Evolutionary conservation across 768 basidiomycete genomes (phyloP).

Genomic region (Hericium rajendrae): DNA sequence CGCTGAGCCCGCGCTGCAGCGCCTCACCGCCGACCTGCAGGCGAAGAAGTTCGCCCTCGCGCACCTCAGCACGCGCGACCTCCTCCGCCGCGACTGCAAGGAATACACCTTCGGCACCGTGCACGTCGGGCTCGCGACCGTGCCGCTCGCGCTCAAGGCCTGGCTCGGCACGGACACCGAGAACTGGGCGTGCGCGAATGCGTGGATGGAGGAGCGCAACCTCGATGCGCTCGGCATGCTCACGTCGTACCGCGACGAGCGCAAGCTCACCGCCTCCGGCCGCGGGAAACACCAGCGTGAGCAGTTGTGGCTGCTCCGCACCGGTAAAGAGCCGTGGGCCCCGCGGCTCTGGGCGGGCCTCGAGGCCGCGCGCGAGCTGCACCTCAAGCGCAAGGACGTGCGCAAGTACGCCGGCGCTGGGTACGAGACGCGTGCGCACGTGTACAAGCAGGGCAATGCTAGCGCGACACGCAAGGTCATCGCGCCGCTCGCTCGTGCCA

Average conservation of each 20-base stretch:
- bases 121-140: conserved; percentile 71
- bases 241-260: conserved; percentile 51
- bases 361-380: conserved; percentile 43
- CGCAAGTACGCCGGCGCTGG: conserved; percentile 20
- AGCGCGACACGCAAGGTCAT: conserved; percentile 10
- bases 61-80: conserved; percentile 59
- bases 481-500: conserved; percentile 4
- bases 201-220: conserved; percentile 57
- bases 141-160: conserved; percentile 56
- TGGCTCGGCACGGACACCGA: conserved; percentile 40
- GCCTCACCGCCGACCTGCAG: conserved; percentile 38
- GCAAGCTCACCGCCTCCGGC: conserved; percentile 32
- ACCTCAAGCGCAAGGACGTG: conserved; percentile 33
- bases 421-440: conserved; percentile 1
- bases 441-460: conserved; percentile 9
- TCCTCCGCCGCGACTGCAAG: conserved; percentile 94
- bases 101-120: conserved; percentile 50
- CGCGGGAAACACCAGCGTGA: conserved; percentile 57
- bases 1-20: conserved; percentile 34
- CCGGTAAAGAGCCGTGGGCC: conserved; percentile 30
- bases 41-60: conserved; percentile 60
- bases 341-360: conserved; percentile 47
- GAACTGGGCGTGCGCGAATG: conserved; percentile 30
- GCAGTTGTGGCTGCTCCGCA: conserved; percentile 53
- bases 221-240: conserved; percentile 71